phyloP scores from a whole-genome alignment of 2,329 filamentous ascomycete genomes.

The Albophoma yamanashiensis region DNA sequence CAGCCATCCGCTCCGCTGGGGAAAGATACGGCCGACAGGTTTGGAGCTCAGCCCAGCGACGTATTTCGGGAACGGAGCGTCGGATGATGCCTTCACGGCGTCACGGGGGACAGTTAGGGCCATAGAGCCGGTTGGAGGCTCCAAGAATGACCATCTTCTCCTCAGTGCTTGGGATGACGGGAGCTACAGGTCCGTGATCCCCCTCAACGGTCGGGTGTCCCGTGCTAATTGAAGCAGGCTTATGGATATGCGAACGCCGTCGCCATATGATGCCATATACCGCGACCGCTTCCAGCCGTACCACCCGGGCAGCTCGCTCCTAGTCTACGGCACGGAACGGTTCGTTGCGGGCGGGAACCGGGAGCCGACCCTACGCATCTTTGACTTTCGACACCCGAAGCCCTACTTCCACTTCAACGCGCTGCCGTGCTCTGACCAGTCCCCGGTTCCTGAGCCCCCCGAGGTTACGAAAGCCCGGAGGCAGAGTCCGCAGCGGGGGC shows the following conservation, averaged over 20 bases:
- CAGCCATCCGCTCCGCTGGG: conserved; percentile 31
- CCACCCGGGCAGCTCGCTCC: conserved; percentile 32
- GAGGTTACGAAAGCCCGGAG: background rate
- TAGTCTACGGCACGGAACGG: conserved; percentile 37
- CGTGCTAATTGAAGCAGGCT: conserved; percentile 16
- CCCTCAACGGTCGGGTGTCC: background rate
- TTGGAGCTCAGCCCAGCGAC: conserved; percentile 24
- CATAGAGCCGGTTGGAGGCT: conserved; percentile 31
- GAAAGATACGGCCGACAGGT: conserved; percentile 35
- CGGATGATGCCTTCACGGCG: conserved; percentile 1
- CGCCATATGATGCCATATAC: conserved; percentile 34
- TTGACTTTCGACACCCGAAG: conserved; percentile 42
- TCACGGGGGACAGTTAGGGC: conserved; percentile 32
- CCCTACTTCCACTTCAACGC: conserved; percentile 37
- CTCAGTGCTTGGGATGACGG: conserved; percentile 45
- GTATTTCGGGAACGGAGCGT: conserved; percentile 13
- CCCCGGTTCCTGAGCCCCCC: background rate
- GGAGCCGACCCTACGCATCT: conserved; percentile 34
- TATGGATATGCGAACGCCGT: conserved; percentile 38
- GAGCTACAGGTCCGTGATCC: conserved; percentile 24
- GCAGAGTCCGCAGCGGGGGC: background rate
- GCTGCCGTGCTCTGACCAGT: conserved; percentile 29
- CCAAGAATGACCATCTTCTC: conserved; percentile 27
- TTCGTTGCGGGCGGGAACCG: conserved; percentile 39
- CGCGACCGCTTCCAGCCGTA: conserved; percentile 41